Percentiles rank a stretch among this genome's conserved stretches.
These are phyloP conservation scores for Rubus parviflorus DNA, from an alignment of 306 rosid genomes.

Conservation along the genomic window DNA sequence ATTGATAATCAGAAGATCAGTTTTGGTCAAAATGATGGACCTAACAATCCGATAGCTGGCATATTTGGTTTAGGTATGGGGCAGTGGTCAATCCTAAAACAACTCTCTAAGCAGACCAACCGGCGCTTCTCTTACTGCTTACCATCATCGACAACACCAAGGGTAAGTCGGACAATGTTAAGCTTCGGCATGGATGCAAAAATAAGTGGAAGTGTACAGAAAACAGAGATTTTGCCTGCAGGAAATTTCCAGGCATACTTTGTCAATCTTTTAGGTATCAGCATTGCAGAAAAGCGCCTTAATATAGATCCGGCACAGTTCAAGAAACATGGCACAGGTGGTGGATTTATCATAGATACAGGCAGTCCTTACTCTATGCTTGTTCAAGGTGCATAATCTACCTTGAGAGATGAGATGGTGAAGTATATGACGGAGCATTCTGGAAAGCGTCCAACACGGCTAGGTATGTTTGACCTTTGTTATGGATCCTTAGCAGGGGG, in stretches of 20 bases:
- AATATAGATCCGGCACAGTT: not conserved
- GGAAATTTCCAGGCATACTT: not conserved
- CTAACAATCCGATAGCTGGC: not conserved
- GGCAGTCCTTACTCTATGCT: not conserved
- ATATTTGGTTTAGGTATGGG: constrained; percentile 2
- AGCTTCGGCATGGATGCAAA: not conserved
- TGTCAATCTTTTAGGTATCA: not conserved
- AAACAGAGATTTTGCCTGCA: not conserved
- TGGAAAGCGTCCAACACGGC: not conserved
- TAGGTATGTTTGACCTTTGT: not conserved
- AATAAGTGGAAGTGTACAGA: not conserved
- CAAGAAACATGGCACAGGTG: not conserved
- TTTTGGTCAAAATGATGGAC: not conserved
- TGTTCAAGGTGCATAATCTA: not conserved
- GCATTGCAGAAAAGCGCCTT: not conserved
- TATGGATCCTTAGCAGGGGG: not conserved
- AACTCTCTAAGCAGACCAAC: not conserved
- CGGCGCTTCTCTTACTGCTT: constrained; percentile 2
- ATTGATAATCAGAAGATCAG: not conserved
- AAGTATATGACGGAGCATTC: not conserved
- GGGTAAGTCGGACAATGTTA: not conserved
- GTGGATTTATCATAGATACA: constrained; percentile 2
- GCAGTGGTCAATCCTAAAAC: not conserved
- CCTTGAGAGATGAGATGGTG: not conserved
- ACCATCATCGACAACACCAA: not conserved